Conservation (phyloP, 139 green algal species). For the Asterochloris erici region DNA sequence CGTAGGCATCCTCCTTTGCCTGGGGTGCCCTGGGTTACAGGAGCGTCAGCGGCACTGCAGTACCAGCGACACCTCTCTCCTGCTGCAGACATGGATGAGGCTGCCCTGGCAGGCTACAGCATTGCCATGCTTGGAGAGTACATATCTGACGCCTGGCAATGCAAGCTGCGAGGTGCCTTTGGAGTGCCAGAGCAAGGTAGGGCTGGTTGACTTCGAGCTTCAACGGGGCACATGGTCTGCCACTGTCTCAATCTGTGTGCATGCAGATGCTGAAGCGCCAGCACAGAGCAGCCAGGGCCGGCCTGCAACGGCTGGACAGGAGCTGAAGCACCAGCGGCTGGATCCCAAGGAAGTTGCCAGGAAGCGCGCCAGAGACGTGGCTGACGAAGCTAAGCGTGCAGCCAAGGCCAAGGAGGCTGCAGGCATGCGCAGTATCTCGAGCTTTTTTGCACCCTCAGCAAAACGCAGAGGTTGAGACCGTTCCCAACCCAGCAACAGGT, state of each 20-base stretch:
- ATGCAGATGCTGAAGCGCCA: background rate
- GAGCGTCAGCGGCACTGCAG: background rate
- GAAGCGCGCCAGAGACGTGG: slow-evolving; percentile 24
- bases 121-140: slow-evolving; percentile 42
- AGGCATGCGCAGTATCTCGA: slow-evolving; percentile 39
- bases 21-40: no score
- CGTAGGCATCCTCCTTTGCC: background rate
- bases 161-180: slow-evolving; percentile 8
- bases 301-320: background rate
- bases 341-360: slow-evolving; percentile 48
- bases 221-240: background rate
- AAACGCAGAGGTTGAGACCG: background rate
- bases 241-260: background rate
- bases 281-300: background rate
- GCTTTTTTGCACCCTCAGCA: slow-evolving; percentile 27
- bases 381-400: slow-evolving; percentile 27
- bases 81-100: slow-evolving; percentile 24
- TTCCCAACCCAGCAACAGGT: no score
- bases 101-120: slow-evolving; percentile 30
- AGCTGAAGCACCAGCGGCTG: slow-evolving; percentile 27
- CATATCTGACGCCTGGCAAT: slow-evolving; percentile 24
- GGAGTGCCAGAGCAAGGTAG: background rate
- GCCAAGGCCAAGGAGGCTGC: slow-evolving; percentile 41
- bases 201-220: background rate
- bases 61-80: no score